Percentiles rank a stretch among this genome's conserved stretches.
phyloP scores from a whole-genome alignment of 2,329 filamentous ascomycete genomes.

The Sporothrix brunneoviolacea region DNA sequence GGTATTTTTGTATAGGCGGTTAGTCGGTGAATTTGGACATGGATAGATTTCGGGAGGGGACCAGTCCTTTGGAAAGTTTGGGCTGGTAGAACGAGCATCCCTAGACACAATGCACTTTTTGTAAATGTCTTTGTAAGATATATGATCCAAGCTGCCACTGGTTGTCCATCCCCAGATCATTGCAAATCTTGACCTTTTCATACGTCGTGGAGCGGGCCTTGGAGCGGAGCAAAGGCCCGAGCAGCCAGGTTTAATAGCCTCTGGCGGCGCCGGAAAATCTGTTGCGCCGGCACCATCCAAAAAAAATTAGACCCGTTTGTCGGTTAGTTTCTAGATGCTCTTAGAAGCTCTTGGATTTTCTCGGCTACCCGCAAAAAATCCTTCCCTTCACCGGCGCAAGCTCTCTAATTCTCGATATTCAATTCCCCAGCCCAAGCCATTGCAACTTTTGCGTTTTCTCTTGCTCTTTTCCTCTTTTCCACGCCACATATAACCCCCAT shows the following conservation, averaged over 20 bases:
- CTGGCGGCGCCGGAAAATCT: slow-evolving; percentile 20
- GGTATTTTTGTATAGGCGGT: not conserved
- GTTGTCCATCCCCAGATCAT: too few species aligned
- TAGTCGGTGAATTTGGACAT: not conserved
- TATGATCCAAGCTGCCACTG: too few species aligned
- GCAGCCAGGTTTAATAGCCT: not conserved
- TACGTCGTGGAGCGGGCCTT: too few species aligned
- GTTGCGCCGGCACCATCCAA: slow-evolving; percentile 17
- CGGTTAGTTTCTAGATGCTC: slow-evolving; percentile 27
- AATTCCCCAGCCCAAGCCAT: not conserved
- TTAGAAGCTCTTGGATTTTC: slow-evolving; percentile 27
- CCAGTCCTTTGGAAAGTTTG: slow-evolving; percentile 3
- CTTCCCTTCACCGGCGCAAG: slow-evolving; percentile 12
- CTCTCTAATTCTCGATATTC: not conserved
- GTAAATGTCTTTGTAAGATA: too few species aligned
- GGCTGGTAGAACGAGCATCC: slow-evolving; percentile 4
- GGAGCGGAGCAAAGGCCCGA: too few species aligned
- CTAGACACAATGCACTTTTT: not conserved
- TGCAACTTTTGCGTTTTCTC: slow-evolving; percentile 1
- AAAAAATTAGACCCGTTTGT: slow-evolving; percentile 19
- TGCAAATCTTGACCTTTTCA: too few species aligned
- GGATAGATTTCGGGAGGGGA: slow-evolving; percentile 5
- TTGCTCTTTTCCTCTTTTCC: not conserved
- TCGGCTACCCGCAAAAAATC: slow-evolving; percentile 16
- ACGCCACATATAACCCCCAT: too few species aligned